These are phyloP conservation scores for Brasenia schreberi DNA, from an alignment of 164 flowering plant species.

Conservation along the genomic window DNA sequence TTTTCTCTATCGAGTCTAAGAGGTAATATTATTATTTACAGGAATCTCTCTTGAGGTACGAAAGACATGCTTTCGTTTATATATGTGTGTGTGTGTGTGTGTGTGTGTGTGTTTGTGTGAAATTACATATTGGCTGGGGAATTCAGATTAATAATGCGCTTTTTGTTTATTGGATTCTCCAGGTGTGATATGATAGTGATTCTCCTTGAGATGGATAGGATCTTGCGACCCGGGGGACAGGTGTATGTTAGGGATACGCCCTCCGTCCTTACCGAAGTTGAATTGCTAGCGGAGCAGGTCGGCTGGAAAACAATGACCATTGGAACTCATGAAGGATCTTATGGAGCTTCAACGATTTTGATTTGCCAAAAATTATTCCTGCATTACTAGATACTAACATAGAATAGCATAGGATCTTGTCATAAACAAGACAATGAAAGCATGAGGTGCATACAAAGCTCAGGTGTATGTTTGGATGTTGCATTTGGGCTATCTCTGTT, in stretches of 20 bases:
- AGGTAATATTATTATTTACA: conserved; percentile 24
- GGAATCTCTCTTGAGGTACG: too few relatives aligned
- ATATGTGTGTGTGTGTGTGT: too few relatives aligned
- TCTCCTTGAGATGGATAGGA: conserved; percentile 91
- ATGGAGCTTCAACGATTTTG: conserved; percentile 59
- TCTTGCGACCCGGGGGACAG: conserved; percentile 80
- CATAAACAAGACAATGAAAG: too few relatives aligned
- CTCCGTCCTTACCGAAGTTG: conserved; percentile 49
- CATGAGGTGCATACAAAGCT: too few relatives aligned
- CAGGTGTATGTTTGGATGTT: too few relatives aligned
- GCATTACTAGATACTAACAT: neutral
- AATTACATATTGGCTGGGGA: too few relatives aligned
- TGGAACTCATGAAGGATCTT: conserved; percentile 71
- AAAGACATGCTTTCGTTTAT: too few relatives aligned
- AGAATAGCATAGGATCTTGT: neutral
- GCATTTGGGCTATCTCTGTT: too few relatives aligned
- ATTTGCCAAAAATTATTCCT: conserved; percentile 33
- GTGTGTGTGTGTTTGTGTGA: too few relatives aligned
- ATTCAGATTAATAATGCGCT: too few relatives aligned
- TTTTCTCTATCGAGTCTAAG: conserved; percentile 58
- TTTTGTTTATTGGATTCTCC: conserved; percentile 3
- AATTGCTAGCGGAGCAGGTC: conserved; percentile 44
- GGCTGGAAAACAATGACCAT: conserved; percentile 50
- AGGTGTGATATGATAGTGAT: conserved; percentile 70
- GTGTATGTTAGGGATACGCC: conserved; percentile 74